These are phyloP conservation scores for Russula ochroleuca DNA, from an alignment of 768 basidiomycete species.

Conservation along the genomic window DNA sequence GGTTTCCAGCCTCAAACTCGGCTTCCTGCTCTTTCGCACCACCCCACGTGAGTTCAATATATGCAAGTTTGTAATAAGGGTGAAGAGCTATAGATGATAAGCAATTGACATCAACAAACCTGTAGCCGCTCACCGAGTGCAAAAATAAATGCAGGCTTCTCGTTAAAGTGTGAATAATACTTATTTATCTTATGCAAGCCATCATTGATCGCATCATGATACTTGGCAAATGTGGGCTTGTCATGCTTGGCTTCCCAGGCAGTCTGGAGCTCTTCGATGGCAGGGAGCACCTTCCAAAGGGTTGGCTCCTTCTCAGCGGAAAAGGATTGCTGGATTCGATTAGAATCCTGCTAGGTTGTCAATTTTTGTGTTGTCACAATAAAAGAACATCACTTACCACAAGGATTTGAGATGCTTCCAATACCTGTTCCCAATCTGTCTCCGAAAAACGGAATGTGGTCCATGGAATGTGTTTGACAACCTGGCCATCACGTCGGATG, in stretches of 20 bases:
- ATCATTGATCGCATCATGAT: constrained; percentile 26
- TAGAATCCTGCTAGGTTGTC: constrained; percentile 29
- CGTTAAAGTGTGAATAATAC: constrained; percentile 29
- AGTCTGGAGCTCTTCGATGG: constrained; percentile 32
- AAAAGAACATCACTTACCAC: not conserved
- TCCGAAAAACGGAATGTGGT: not conserved
- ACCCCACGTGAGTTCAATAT: constrained; percentile 32
- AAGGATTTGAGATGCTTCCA: not conserved
- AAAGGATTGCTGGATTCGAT: constrained; percentile 32
- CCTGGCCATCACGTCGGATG: not conserved
- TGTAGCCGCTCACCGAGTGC: constrained; percentile 29
- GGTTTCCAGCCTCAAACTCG: constrained; percentile 16
- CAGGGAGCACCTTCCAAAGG: constrained; percentile 32
- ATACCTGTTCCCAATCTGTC: not conserved
- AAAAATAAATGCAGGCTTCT: constrained; percentile 27
- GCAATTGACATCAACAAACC: not conserved
- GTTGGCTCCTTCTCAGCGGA: constrained; percentile 31
- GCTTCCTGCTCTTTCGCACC: constrained; percentile 30
- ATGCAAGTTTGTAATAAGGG: constrained; percentile 35
- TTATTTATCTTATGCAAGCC: constrained; percentile 31
- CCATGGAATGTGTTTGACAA: constrained; percentile 5
- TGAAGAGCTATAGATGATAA: constrained; percentile 16
- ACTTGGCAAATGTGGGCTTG: constrained; percentile 21
- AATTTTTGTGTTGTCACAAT: not conserved
- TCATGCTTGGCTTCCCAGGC: constrained; percentile 31